Percentiles rank a stretch among this genome's conserved stretches.
phyloP scores from a whole-genome alignment of 306 rosid genomes.

The Cucurbita ficifolia region DNA sequence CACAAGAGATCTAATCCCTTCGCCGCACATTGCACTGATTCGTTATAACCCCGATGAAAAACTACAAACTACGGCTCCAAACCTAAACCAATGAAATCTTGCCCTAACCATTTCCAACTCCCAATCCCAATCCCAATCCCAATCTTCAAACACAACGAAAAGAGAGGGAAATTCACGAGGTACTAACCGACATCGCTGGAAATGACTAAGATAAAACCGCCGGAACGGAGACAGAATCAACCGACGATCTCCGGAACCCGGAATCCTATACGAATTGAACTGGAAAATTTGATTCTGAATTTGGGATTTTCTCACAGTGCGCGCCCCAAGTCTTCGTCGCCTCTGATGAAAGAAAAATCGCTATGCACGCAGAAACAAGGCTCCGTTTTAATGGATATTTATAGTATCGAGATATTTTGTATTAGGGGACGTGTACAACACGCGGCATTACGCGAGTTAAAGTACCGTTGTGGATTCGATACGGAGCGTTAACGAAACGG shows the following conservation, averaged over 20 bases:
- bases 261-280: neutral
- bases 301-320: neutral
- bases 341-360: neutral
- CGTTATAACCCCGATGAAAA: neutral
- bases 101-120: neutral
- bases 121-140: neutral
- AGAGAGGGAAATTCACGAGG: neutral
- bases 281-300: neutral
- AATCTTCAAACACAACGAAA: neutral
- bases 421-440: neutral
- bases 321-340: neutral
- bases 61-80: neutral
- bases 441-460: neutral
- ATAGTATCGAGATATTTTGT: neutral
- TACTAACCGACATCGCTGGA: constrained; percentile 5
- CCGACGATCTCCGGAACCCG: neutral
- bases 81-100: neutral
- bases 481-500: neutral
- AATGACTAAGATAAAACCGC: neutral
- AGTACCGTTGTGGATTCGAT: neutral
- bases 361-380: neutral
- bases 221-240: neutral
- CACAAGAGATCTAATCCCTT: constrained; percentile 3
- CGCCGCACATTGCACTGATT: neutral
- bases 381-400: constrained; percentile 1